A percentile compares a stretch with the other conserved stretches of the same genome.
phyloP scores from a whole-genome alignment of 2,329 filamentous ascomycete species.

The Torrubiella hemipterigena region DNA sequence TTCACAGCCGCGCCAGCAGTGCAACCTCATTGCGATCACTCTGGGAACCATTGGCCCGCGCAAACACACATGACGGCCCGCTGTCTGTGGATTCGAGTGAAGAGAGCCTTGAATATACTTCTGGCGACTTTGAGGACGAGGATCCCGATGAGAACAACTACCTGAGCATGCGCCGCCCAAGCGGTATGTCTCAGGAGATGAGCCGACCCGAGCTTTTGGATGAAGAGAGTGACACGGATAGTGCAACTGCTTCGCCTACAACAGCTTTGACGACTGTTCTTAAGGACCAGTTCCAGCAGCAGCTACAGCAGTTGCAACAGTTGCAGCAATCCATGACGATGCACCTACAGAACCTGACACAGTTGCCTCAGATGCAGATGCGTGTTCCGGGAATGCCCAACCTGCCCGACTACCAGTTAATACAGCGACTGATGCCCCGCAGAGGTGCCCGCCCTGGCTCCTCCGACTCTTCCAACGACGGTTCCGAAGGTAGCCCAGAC shows the following conservation, averaged over 20 bases:
- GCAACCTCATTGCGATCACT: constrained; percentile 54
- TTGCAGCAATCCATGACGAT: constrained; percentile 60
- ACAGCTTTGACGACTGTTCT: constrained; percentile 55
- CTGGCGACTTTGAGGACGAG: constrained; percentile 29
- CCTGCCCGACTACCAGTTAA: constrained; percentile 62
- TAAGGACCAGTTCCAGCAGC: constrained; percentile 60
- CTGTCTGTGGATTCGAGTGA: constrained; percentile 29
- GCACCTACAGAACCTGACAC: constrained; percentile 46
- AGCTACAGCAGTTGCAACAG: constrained; percentile 68
- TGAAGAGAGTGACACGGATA: constrained; percentile 22
- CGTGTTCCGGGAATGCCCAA: constrained; percentile 46
- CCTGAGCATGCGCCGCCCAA: constrained; percentile 22
- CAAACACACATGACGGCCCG: constrained; percentile 18
- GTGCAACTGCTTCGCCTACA: constrained; percentile 31
- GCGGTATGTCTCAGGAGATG: constrained; percentile 14
- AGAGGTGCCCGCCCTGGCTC: constrained; percentile 40
- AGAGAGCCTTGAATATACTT: constrained; percentile 32
- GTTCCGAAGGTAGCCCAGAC: too few relatives aligned
- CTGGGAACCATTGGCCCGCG: constrained; percentile 42
- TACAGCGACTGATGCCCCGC: constrained; percentile 62
- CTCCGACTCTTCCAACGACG: constrained; percentile 28
- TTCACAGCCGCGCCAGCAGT: constrained; percentile 53
- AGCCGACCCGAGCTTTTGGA: constrained; percentile 23
- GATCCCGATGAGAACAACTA: constrained; percentile 24
- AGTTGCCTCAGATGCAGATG: constrained; percentile 50